Evolutionary conservation across 2,329 filamentous ascomycete species (phyloP), one percentile per base, ranked within the genome.

Genomic region (Penicillium olsonii): DNA sequence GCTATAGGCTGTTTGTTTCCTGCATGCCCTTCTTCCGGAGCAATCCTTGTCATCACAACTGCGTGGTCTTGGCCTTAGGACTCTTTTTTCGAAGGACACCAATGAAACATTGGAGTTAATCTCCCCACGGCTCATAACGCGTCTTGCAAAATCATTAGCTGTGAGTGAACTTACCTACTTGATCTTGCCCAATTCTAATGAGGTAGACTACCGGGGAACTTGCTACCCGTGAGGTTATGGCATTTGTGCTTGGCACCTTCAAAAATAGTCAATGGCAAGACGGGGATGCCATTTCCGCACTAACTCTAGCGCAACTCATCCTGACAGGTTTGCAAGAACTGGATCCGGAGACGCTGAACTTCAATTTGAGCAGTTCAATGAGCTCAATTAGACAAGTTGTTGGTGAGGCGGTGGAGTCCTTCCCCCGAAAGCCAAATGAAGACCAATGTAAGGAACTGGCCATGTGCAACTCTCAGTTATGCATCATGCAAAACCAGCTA

Each of bases 101-200:
- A 47, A 47, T 15, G 47, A 37, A 34, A 48, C 58, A 1, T 35
- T 69, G 22, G 52, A 55, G 17, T 40, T 35, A 2, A 46, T 72
- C 19, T 57, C 68, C 12, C 35, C 46, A 14, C 47, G 59, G 17
- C 49, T 59, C 20, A 45, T 65, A 22, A 45, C 60, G 37, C 62
- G 61, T 0, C 49, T 74, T 14, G 55, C 75, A 20, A 64, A 71
- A 43, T 67, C 71, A 52, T 59, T 68, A 43, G 65, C 64, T 33
- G 77, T 76, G 19, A 68, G 73, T 48, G 67, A 69, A 43, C 51
- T 57, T 14, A 4, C 17, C 17, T 6, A 8, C 7, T n/a, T 2
- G 15, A 1, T 15, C 8, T 12, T n/a, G 19, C 2, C 7, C 42
- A 22, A 4, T 29, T 9, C 34, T 48, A 11, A 43, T 26, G 33